Evolutionary conservation across 2,329 filamentous ascomycete genomes (phyloP).

Genomic region (Fusarium neocosmosporiellum): DNA sequence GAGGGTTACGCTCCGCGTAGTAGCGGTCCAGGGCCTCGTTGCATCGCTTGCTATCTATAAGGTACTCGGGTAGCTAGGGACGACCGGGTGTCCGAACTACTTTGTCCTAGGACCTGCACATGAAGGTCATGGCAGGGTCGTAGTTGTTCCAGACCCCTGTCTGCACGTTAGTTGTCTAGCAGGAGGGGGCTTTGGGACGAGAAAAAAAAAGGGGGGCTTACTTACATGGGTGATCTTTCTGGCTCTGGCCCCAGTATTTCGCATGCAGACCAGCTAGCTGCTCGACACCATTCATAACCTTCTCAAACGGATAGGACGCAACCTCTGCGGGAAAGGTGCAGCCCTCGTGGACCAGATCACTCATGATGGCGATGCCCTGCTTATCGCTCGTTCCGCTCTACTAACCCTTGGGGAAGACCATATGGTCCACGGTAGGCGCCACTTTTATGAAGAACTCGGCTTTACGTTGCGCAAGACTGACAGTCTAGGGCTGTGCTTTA

Average conservation of each 20-base stretch:
- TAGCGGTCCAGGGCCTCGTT: conserved; percentile 51
- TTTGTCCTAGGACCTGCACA: conserved; percentile 43
- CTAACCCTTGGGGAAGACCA: conserved; percentile 50
- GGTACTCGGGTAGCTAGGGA: conserved; percentile 49
- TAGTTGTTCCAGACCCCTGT: conserved; percentile 50
- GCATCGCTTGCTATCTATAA: conserved; percentile 50
- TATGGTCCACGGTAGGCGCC: conserved; percentile 45
- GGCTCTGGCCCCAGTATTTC: conserved; percentile 47
- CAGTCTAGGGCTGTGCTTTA: conserved; percentile 35
- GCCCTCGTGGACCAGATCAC: conserved; percentile 46
- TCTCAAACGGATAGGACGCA: conserved; percentile 46
- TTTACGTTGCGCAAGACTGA: conserved; percentile 49
- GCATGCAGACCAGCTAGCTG: conserved; percentile 55
- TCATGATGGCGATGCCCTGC: conserved; percentile 54
- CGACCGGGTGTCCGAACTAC: conserved; percentile 45
- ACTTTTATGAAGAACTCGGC: conserved; percentile 51
- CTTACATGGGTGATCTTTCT: conserved; percentile 45
- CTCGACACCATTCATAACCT: conserved; percentile 50
- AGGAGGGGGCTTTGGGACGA: too few relatives aligned
- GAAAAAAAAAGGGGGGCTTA: too few relatives aligned
- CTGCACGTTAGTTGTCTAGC: neutral
- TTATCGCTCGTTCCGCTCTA: conserved; percentile 49
- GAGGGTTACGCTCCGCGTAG: conserved; percentile 51
- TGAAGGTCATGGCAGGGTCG: conserved; percentile 50
- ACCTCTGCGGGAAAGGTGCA: conserved; percentile 50